These are phyloP conservation scores for Eucalyptus viminalis DNA, from an alignment of 345 rosid genomes.

Conservation along the genomic window DNA sequence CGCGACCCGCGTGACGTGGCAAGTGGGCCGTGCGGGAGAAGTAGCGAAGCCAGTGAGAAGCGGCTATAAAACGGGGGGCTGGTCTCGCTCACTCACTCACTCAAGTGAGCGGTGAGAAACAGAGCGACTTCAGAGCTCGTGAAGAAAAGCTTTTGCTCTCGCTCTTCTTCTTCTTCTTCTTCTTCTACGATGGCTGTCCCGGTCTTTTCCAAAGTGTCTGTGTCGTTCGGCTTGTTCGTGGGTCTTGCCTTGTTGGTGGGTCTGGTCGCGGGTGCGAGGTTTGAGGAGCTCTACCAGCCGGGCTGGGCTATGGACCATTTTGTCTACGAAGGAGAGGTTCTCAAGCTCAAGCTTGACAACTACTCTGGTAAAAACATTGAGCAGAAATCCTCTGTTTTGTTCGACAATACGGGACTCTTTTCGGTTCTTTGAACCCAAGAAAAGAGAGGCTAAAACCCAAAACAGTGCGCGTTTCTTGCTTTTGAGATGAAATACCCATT, in stretches of 20 bases:
- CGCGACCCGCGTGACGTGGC: slow-evolving; percentile 22
- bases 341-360: slow-evolving; percentile 81
- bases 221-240: slow-evolving; percentile 13
- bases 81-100: not conserved
- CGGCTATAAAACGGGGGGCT: not conserved
- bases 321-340: slow-evolving; percentile 65
- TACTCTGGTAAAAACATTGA: slow-evolving; percentile 54
- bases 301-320: slow-evolving; percentile 90
- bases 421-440: not conserved
- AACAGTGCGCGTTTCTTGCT: not conserved
- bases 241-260: slow-evolving; percentile 16
- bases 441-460: not conserved
- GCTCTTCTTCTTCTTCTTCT: not conserved
- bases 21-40: not conserved
- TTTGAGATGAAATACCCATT: not conserved
- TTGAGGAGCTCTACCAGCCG: slow-evolving; percentile 71
- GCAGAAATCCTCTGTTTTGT: not conserved
- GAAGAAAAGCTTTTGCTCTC: not conserved
- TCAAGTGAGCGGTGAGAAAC: not conserved
- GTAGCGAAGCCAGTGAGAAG: not conserved
- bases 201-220: not conserved
- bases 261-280: slow-evolving; percentile 31
- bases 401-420: not conserved
- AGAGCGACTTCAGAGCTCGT: not conserved
- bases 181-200: not conserved